Base-by-base conservation (phyloP, 2,329 filamentous ascomycete species). In the Exophiala sp. region DNA sequence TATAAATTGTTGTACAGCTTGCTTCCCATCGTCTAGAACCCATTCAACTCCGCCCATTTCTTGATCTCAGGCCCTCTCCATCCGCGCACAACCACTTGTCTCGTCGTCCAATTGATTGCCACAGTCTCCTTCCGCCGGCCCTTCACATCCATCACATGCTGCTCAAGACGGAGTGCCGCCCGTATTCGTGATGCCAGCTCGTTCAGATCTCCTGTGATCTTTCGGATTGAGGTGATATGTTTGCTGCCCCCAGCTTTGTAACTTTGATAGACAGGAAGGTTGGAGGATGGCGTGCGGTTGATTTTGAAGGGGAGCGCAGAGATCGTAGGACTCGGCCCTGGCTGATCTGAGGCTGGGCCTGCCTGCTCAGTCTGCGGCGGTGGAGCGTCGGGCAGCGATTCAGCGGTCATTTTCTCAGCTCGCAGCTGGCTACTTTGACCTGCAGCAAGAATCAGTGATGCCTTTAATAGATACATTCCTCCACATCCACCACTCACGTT, bases 41-140 rank as follows among this genome's bases (percentile, higher is more conserved):
- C 60, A 32, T 59, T 58, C 23, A 55, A 35, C 42, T 58, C 54
- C 16, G 53, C 53, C 58, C 58, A 62, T 40, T 56, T 54, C 58
- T 56, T 59, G 32, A 62, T 53, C 51, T 62, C 60, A 11, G 57
- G 43, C 8, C 44, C 58, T 37, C 56, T 56, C 60, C 72, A 60
- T 66, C 87, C 86, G 76, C 83, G 88, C 56, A 95, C 73, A 55
- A 84, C 72, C 45, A 97, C 77, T 62, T 95, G 85, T 43, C 78
- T 77, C 38, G 85, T 95, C 43, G 83, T 70, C 29, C 66, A 64
- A 64, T 82, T 82, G 39, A 83, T 72, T 10, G 64, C 63, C 8
- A 75, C 66, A 46, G 72, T 67, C 13, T 61, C 56, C 41, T 60
- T 59, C 43, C 52, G 53, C 38, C 55, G 49, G 58, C 68, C 60